Evolutionary conservation across 345 rosid species (phyloP).

Genomic region (Lumnitzera littorea): DNA sequence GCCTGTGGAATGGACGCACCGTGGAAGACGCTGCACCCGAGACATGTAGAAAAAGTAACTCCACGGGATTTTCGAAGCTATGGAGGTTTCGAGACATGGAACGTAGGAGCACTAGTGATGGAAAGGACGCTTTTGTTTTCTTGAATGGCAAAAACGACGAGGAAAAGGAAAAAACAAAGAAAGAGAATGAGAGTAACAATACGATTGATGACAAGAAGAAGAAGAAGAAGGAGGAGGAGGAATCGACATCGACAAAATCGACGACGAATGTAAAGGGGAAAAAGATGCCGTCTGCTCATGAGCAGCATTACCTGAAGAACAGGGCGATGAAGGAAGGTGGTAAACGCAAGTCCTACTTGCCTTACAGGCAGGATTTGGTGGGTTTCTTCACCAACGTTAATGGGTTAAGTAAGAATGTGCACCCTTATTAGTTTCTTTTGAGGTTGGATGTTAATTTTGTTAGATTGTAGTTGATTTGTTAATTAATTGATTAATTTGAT

Average conservation of each 20-base stretch:
- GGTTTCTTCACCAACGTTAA: slow-evolving; percentile 19
- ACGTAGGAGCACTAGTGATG: slow-evolving; percentile 40
- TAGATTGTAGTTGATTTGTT: no score
- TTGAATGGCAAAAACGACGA: slow-evolving; percentile 7
- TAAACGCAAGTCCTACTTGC: slow-evolving; percentile 13
- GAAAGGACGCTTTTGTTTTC: slow-evolving; percentile 44
- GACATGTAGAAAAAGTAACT: slow-evolving; percentile 42
- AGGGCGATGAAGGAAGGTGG: slow-evolving; percentile 10
- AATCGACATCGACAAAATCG: neutral
- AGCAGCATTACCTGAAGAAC: slow-evolving; percentile 10
- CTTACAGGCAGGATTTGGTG: slow-evolving; percentile 16
- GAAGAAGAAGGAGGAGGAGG: neutral
- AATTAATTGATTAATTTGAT: no score
- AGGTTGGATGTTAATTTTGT: no score
- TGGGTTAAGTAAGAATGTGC: slow-evolving; percentile 14
- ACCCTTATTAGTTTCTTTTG: slow-evolving; percentile 7
- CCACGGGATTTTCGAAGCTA: slow-evolving; percentile 50
- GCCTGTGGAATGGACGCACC: slow-evolving; percentile 31
- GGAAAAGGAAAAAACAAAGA: neutral
- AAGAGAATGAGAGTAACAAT: neutral
- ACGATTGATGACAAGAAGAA: neutral
- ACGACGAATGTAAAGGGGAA: slow-evolving; percentile 3
- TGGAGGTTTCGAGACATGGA: slow-evolving; percentile 36
- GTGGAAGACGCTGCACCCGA: slow-evolving; percentile 18
- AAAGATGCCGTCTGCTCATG: slow-evolving; percentile 4